Conservation (phyloP, 306 rosid genomes). For the Rosa persica region DNA sequence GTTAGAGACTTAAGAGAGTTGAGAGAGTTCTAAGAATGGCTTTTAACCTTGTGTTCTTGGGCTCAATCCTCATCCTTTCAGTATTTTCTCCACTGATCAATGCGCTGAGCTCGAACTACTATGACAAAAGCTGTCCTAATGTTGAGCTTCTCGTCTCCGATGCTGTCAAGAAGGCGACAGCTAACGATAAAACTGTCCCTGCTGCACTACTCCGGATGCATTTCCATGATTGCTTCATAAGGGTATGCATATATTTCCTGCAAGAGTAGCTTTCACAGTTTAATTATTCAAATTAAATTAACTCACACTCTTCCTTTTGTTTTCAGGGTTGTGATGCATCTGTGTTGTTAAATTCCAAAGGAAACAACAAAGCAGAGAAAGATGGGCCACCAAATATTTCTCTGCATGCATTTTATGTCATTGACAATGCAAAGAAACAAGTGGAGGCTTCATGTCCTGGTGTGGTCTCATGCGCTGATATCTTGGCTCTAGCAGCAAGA, state of each 20-base stretch:
- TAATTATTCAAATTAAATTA: neutral
- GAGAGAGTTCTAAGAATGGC: conserved; percentile 40
- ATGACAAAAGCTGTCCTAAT: conserved; percentile 68
- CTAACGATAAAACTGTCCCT: conserved; percentile 48
- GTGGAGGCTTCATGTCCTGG: conserved; percentile 55
- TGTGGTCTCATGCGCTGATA: conserved; percentile 57
- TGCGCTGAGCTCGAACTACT: conserved; percentile 69
- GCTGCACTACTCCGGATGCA: conserved; percentile 58
- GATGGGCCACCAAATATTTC: conserved; percentile 53
- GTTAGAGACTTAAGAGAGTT: conserved; percentile 14
- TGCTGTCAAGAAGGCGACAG: conserved; percentile 31
- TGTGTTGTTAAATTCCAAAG: conserved; percentile 43
- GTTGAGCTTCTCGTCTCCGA: conserved; percentile 42
- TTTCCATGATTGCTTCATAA: conserved; percentile 59
- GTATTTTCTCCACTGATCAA: conserved; percentile 29
- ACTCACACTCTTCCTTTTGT: neutral
- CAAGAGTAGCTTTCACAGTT: neutral
- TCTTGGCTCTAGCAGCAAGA: conserved; percentile 54
- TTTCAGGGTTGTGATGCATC: conserved; percentile 58
- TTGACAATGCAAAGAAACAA: conserved; percentile 52
- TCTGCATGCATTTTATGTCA: conserved; percentile 49
- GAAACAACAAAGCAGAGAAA: conserved; percentile 51
- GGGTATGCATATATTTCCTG: conserved; percentile 25
- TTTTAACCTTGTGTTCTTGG: conserved; percentile 38
- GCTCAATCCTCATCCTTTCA: conserved; percentile 44